Conservation (phyloP, 2,329 filamentous ascomycete genomes). For the Mariannaea sp. region DNA sequence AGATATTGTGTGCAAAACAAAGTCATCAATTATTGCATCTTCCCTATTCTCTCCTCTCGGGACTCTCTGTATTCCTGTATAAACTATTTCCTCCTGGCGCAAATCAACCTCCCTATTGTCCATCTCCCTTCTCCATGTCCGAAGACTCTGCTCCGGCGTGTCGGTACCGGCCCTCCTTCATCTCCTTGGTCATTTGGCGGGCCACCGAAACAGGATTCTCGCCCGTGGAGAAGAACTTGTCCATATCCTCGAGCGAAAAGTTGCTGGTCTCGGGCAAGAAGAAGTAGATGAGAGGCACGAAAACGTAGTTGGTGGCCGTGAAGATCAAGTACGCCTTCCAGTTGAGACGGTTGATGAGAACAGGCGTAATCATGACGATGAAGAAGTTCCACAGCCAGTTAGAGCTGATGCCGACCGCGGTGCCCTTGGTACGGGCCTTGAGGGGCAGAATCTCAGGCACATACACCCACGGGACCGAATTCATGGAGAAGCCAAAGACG, state of each 20-base stretch:
- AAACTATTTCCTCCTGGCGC: slow-evolving; percentile 1
- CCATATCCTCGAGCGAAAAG: slow-evolving; percentile 56
- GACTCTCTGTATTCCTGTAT: no score
- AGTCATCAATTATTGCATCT: no score
- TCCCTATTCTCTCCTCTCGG: no score
- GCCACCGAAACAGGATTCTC: slow-evolving; percentile 16
- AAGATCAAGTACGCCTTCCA: slow-evolving; percentile 60
- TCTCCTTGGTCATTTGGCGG: slow-evolving; percentile 17
- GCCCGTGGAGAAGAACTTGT: slow-evolving; percentile 37
- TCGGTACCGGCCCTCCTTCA: slow-evolving; percentile 16
- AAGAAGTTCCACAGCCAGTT: slow-evolving; percentile 47
- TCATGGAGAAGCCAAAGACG: slow-evolving; percentile 24
- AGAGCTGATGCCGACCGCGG: slow-evolving; percentile 26
- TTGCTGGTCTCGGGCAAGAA: slow-evolving; percentile 59
- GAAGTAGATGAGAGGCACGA: slow-evolving; percentile 48
- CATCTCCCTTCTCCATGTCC: slow-evolving; percentile 18
- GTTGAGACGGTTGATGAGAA: slow-evolving; percentile 49
- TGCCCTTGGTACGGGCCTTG: slow-evolving; percentile 21
- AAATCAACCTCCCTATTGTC: slow-evolving; percentile 3
- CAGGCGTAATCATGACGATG: slow-evolving; percentile 57
- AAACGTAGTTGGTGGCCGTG: slow-evolving; percentile 51
- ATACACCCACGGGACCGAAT: slow-evolving; percentile 26
- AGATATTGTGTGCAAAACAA: no score
- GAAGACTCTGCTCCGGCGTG: slow-evolving; percentile 14
- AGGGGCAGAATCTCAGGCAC: slow-evolving; percentile 25